These are phyloP conservation scores for Cystobasidiopsis lactophilus DNA, from an alignment of 768 basidiomycete genomes.

Conservation along the genomic window DNA sequence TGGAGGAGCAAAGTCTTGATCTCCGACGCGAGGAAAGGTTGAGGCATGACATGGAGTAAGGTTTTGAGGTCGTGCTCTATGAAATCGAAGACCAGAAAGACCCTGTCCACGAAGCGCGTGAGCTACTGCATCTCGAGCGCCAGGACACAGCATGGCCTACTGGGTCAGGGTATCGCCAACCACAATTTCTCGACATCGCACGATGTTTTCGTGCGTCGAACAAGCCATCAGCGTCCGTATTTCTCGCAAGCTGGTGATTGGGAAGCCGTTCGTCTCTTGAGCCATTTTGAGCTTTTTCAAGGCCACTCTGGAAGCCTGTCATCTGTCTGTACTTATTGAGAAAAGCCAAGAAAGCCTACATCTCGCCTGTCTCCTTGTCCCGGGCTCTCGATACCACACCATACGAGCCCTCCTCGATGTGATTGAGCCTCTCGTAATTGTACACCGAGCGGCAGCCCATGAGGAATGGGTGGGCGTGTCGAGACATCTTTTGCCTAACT, in stretches of 20 bases:
- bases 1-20: conserved; percentile 93
- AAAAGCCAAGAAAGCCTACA: conserved; percentile 23
- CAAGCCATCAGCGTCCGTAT: conserved; percentile 90
- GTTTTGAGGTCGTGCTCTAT: conserved; percentile 99
- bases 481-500: conserved; percentile 22
- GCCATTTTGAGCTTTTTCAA: conserved; percentile 95
- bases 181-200: conserved; percentile 87
- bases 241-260: conserved; percentile 86
- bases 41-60: conserved; percentile 78
- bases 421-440: conserved; percentile 78
- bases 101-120: conserved; percentile 31
- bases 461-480: conserved; percentile 55
- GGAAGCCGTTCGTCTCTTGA: conserved; percentile 96
- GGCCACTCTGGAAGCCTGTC: conserved; percentile 35
- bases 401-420: conserved; percentile 96
- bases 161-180: conserved; percentile 97
- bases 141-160: conserved; percentile 36
- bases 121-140: background rate
- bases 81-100: conserved; percentile 72
- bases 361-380: conserved; percentile 82
- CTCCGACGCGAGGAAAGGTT: conserved; percentile 89
- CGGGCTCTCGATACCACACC: conserved; percentile 91
- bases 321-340: too few species aligned
- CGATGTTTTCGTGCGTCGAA: conserved; percentile 57
- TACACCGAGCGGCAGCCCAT: conserved; percentile 79